Conservation (phyloP, 2,329 filamentous ascomycete genomes). For the Moelleriella libera region DNA sequence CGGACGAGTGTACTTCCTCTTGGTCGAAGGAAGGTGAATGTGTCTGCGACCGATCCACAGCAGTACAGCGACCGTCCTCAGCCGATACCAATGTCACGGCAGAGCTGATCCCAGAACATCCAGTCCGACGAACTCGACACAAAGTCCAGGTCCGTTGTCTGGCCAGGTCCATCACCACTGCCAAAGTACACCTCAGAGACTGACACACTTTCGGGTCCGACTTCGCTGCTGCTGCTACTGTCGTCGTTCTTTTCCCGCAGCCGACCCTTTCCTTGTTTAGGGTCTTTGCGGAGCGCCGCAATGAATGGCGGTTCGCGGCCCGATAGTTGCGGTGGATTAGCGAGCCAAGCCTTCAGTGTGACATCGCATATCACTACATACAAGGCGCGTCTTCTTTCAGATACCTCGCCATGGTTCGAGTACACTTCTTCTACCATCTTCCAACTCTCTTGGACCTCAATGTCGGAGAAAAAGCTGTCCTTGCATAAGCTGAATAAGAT, state of each 20-base stretch:
- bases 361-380: conserved; percentile 14
- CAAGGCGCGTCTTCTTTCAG: conserved; percentile 12
- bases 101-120: conserved; percentile 13
- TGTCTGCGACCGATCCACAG: too few species aligned
- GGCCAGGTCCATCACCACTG: background rate
- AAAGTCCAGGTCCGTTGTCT: conserved; percentile 5
- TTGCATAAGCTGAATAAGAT: conserved; percentile 13
- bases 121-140: conserved; percentile 9
- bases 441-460: conserved; percentile 11
- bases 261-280: background rate
- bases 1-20: too few species aligned
- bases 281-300: conserved; percentile 6
- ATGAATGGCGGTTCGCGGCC: conserved; percentile 10
- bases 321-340: conserved; percentile 3
- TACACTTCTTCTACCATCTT: conserved; percentile 12
- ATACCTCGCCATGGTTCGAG: conserved; percentile 14
- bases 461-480: conserved; percentile 7
- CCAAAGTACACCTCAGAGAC: background rate
- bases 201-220: background rate
- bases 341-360: conserved; percentile 18
- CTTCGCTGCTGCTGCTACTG: background rate
- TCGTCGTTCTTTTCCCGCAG: background rate
- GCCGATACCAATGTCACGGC: background rate
- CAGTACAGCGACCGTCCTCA: background rate
- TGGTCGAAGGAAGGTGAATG: too few species aligned